Evolutionary conservation across 2,329 filamentous ascomycete species (phyloP), one percentile per base, ranked within the genome.

Genomic region (Moelleriella libera): DNA sequence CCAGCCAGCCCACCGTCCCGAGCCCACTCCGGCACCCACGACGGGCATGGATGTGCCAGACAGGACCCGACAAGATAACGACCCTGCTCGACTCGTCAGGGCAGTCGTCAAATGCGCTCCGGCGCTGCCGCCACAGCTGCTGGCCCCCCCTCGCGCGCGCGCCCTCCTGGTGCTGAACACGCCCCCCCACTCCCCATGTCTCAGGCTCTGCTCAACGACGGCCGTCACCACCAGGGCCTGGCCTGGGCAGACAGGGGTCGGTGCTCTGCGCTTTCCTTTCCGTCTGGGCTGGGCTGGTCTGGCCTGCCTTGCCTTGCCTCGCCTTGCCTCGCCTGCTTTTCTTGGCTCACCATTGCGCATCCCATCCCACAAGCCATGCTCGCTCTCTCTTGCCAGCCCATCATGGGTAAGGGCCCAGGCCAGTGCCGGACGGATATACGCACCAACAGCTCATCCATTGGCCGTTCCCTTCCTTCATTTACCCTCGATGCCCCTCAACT

Each of bases 391-490:
- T 50, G 44, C 45, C 50, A 37, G 50, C 43, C 51, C 51, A 48
- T 48, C 50, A 54, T 51, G 32, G 50, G 49, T 46, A 37, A 48
- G 51, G 51, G 51, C 48, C 47, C 47, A 39, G 49, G 41, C 51
- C 47, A 49, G 29, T 47, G 44, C 47, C 48, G 44, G 50, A 28
- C 34, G 9, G 41, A 45, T 28, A 50, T 53, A 53, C 53, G 54
- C 50, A 53, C 57, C 45, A 5, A 37, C 10, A 30, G 12, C 10
- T 44, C 32, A 21, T 30, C 42, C 40, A 42, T 45, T 50, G 43
- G 43, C 43, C 48, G n/a, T 46, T 43, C 42, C 55, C 56, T 58
- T 59, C 60, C 60, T 64, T 64, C 60, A 60, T 63, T 55, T 64
- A 61, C 60, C 60, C 60, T 56, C 52, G 54, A 58, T 60, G 52